A percentile compares a stretch with the other conserved stretches of the same genome.
Evolutionary conservation across 1,284 basidiomycete species (phyloP).

Genomic region (Bondarzewia mesenterica): DNA sequence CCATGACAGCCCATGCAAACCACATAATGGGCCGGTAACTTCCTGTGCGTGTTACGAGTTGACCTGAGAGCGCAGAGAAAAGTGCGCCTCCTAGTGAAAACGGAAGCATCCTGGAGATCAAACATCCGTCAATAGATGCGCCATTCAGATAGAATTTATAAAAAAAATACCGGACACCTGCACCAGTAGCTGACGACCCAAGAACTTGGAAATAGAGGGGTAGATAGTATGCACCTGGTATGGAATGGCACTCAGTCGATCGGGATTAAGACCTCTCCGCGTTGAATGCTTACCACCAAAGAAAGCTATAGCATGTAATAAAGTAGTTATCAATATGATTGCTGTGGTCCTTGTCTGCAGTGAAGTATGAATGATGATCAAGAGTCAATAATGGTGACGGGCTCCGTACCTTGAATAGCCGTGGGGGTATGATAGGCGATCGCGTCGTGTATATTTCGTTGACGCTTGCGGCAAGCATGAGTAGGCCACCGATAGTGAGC

Average conservation of each 20-base stretch:
- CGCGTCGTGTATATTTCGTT: conserved; percentile 69
- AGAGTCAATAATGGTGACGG: conserved; percentile 4
- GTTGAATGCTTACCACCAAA: conserved; percentile 34
- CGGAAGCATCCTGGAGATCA: conserved; percentile 55
- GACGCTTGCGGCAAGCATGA: conserved; percentile 48
- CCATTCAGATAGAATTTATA: too few relatives aligned
- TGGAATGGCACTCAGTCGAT: neutral
- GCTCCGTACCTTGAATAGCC: conserved; percentile 69
- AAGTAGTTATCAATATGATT: conserved; percentile 51
- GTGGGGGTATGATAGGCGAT: conserved; percentile 74
- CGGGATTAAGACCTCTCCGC: neutral
- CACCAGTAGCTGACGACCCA: conserved; percentile 66
- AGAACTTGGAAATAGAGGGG: conserved; percentile 77
- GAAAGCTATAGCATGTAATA: conserved; percentile 66
- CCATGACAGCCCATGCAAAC: conserved; percentile 44
- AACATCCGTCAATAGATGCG: neutral
- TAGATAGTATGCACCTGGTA: conserved; percentile 55
- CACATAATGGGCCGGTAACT: conserved; percentile 60
- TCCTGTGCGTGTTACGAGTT: conserved; percentile 52
- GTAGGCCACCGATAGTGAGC: conserved; percentile 57
- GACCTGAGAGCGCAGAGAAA: conserved; percentile 51
- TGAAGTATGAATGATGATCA: neutral
- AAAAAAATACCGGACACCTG: conserved; percentile 57
- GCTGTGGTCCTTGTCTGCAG: conserved; percentile 64
- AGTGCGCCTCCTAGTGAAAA: conserved; percentile 60